Base-by-base conservation (phyloP, 2,329 filamentous ascomycete genomes). In the Clonostachys sp. region DNA sequence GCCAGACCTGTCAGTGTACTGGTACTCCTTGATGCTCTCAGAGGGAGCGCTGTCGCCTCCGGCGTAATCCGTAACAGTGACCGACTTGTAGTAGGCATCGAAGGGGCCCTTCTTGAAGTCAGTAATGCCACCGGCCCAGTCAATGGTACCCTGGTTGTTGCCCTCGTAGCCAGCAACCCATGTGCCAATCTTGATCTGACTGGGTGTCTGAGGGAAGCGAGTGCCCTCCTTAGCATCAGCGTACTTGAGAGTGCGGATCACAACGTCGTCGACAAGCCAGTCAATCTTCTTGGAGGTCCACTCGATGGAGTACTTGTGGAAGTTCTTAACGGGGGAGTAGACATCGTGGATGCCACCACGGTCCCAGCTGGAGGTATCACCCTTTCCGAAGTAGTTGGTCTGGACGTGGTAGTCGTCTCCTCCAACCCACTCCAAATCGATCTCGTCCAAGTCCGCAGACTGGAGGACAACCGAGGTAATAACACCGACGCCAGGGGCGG, bases 361-460 rank as follows among this genome's bases (percentile, higher is more conserved):
- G 17, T 44, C 24, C 24, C 24, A 30, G 14, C 18, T 24, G 12
- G 17, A 24, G 14, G 35, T 18, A 34, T 44, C 42, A 34, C 42
- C 42, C 35, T 44, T 44, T 13, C 24, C 42, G 42, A 34, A 44
- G 72, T 95, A 30, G 24, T 30, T 95, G 63, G 83, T 87, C 71
- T 96, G 92, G 24, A 91, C 91, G 63, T 92, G 76, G 30, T 74
- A 67, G 54, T 77, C 71, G 61, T 89, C 81, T 46, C 83, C 84
- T 49, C 92, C 92, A 49, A 97, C 77, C 86, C 89, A 96, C 70
- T 96, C 92, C 87, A 90, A 95, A 67, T 97, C 92, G 52, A 97
- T 94, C 75, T 67, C 65, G 63, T 97, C 92, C 24, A 96, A 78
- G 61, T 86, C 83, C 59, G 96, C 90, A 2, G 91, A 96, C 72